Percentiles rank a stretch among this genome's conserved stretches.
Evolutionary conservation across 495 filamentous ascomycete genomes (phyloP).

Genomic region (Beverwykella pulmonaria): DNA sequence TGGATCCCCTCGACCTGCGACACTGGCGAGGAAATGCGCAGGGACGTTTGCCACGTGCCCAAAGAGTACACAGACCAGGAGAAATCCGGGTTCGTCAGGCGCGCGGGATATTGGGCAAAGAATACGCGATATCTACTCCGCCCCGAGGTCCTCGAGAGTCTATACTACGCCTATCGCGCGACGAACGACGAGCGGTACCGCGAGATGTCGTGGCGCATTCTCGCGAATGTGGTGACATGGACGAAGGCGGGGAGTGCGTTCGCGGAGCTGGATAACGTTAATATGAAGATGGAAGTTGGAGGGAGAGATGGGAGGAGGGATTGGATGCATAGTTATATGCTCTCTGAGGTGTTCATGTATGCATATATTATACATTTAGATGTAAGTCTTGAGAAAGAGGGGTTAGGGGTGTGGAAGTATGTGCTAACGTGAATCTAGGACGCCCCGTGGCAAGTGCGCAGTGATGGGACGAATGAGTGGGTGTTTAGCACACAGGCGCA

Average conservation of each 20-base stretch:
- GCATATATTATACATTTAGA: constrained; percentile 64
- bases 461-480: constrained; percentile 24
- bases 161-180: constrained; percentile 81
- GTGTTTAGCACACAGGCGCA: constrained; percentile 36
- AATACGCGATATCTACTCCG: constrained; percentile 67
- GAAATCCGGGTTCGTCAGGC: constrained; percentile 60
- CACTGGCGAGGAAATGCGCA: constrained; percentile 5
- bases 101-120: constrained; percentile 72
- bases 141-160: constrained; percentile 83
- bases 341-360: constrained; percentile 88
- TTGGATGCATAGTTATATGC: constrained; percentile 84
- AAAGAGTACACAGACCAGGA: constrained; percentile 51
- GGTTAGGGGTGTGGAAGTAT: background rate
- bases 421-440: constrained; percentile 15
- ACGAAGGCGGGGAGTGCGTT: constrained; percentile 67
- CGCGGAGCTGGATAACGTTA: constrained; percentile 67
- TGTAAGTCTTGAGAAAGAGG: constrained; percentile 3
- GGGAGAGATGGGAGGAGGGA: constrained; percentile 65
- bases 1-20: constrained; percentile 52
- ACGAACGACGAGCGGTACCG: constrained; percentile 63
- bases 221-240: constrained; percentile 66
- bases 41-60: constrained; percentile 3
- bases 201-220: constrained; percentile 78
- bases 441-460: constrained; percentile 13
- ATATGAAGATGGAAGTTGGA: constrained; percentile 41